Evolutionary conservation across 768 basidiomycete genomes (phyloP), one percentile per base, ranked within the genome.

Genomic region (Mycena galericulata): DNA sequence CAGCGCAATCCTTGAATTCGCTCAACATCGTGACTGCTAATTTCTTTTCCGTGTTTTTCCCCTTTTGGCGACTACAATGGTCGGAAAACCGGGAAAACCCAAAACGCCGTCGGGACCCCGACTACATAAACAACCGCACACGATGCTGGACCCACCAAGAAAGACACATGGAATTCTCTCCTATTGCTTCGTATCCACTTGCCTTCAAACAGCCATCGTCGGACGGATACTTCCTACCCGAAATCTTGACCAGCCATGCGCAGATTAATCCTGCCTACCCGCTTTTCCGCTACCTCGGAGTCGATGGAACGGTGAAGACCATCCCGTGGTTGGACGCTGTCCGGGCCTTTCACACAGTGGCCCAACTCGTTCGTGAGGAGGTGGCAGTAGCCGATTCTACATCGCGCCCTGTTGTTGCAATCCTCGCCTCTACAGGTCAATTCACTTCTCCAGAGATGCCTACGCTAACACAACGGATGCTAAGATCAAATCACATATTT

Each of bases 401-500:
- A 12, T n/a, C 9, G 20, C 59, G 59, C 3, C 59, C 59, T 11
- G 59, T 61, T n/a, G 27, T 61, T 15, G 59, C 36, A 5, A 61
- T 61, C 17, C 46, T 61, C 7, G 59, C 46, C 24, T 40, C 59
- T 27, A 17, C 24, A 11, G 59, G 59, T 61, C 2, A 18, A 34
- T 38, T 43, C 27, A 51, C 3, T 30, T 24, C 8, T 51, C 32
- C 32, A 30, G 10, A 30, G 14, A 3, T 3, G 17, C 22, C 24
- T n/a, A 26, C 45, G 26, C 45, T 46, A 7, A 46, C 24, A 24
- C 4, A 26, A 46, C 14, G 3, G 4, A 51, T 20, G 8, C 17
- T 34, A 4, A 62, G 61, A 62, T 27, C 61, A 62, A 7, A 62
- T 51, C 50, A 53, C 50, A 1, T 62, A 62, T 26, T 45, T 62